phyloP scores from a whole-genome alignment of 306 rosid genomes.

The Neltuma alba region DNA sequence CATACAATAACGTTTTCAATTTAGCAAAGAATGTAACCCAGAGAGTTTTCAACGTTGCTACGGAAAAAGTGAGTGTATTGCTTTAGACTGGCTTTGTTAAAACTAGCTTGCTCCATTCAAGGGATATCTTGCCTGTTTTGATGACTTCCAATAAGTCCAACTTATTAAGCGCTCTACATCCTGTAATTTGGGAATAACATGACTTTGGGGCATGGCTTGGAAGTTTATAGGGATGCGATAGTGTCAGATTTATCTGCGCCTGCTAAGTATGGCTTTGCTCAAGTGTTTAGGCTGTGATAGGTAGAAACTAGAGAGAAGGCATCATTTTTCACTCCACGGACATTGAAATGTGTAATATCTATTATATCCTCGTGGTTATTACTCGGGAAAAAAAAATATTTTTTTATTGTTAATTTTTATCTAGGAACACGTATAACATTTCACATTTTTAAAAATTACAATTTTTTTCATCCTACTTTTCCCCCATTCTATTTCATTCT shows the following conservation, averaged over 20 bases:
- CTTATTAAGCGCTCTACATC: background rate
- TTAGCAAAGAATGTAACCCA: background rate
- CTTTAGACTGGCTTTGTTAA: background rate
- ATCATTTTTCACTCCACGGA: background rate
- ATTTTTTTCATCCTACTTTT: background rate
- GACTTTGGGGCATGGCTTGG: background rate
- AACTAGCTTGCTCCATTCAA: background rate
- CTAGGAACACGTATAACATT: background rate
- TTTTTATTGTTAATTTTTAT: no score
- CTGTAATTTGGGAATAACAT: background rate
- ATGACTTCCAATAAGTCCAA: background rate
- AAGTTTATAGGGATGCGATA: background rate
- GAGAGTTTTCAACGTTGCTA: background rate
- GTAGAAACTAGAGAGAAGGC: background rate
- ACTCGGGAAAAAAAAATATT: no score
- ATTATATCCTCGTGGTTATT: background rate
- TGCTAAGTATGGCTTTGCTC: slow-evolving; percentile 11
- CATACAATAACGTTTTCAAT: background rate
- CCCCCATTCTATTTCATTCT: background rate
- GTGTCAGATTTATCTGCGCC: background rate
- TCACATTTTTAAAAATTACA: background rate
- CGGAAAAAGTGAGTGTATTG: background rate
- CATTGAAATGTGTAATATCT: background rate
- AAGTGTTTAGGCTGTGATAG: background rate
- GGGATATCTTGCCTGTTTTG: background rate